Percentiles rank a stretch among this genome's conserved stretches.
Evolutionary conservation across 2,329 filamentous ascomycete genomes (phyloP).

Genomic region (Talaromyces piceae): DNA sequence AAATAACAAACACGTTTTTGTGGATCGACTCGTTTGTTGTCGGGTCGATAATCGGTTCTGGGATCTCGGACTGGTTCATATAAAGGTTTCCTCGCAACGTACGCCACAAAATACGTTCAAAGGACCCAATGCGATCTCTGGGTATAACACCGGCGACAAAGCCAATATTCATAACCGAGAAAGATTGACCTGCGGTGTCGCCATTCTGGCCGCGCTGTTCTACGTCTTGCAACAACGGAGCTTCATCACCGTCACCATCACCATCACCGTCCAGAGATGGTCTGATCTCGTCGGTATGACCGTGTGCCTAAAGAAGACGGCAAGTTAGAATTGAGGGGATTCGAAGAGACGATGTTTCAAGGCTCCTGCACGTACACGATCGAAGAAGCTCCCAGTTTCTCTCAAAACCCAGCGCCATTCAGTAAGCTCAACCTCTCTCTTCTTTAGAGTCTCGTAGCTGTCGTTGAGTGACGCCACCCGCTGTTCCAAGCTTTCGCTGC

Average conservation of each 20-base stretch:
- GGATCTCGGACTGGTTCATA: conserved; percentile 99
- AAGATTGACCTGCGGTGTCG: conserved; percentile 63
- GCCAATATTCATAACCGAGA: conserved; percentile 97
- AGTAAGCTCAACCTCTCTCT: conserved; percentile 89
- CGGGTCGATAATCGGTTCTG: conserved; percentile 85
- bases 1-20: conserved; percentile 99
- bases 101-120: conserved; percentile 95
- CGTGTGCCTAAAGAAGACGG: conserved; percentile 57
- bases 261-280: conserved; percentile 63
- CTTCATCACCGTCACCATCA: conserved; percentile 55
- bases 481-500: conserved; percentile 86
- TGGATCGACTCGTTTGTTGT: conserved; percentile 82
- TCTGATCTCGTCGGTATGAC: conserved; percentile 92
- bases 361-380: conserved; percentile 48
- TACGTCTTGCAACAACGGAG: conserved; percentile 84
- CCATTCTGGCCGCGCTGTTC: conserved; percentile 66
- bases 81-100: conserved; percentile 96
- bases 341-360: not conserved
- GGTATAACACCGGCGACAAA: conserved; percentile 96
- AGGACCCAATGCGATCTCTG: conserved; percentile 84
- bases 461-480: conserved; percentile 87
- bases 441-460: conserved; percentile 97
- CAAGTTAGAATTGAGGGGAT: conserved; percentile 1
- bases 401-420: conserved; percentile 98
- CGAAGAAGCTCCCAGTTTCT: conserved; percentile 96